phyloP scores from a whole-genome alignment of 2,329 filamentous ascomycete genomes.

The Balansia obtecta region DNA sequence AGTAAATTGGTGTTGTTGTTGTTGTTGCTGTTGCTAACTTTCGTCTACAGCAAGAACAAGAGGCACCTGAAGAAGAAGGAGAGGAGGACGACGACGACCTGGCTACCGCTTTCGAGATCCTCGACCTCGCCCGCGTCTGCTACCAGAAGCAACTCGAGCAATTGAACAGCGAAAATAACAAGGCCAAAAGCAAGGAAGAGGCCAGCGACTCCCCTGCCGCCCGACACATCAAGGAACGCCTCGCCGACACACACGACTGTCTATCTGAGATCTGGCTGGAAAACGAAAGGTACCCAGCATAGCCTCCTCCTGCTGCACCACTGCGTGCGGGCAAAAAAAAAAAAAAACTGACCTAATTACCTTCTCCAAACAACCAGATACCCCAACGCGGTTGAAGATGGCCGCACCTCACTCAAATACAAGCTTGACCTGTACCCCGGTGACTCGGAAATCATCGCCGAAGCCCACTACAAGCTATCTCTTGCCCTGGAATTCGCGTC shows the following conservation, averaged over 20 bases:
- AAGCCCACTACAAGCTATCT: slow-evolving; percentile 93
- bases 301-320: neutral
- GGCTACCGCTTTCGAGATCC: slow-evolving; percentile 69
- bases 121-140: slow-evolving; percentile 64
- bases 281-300: slow-evolving; percentile 56
- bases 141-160: slow-evolving; percentile 43
- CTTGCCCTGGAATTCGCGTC: slow-evolving; percentile 90
- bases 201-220: slow-evolving; percentile 27
- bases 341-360: neutral
- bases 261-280: slow-evolving; percentile 95
- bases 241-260: slow-evolving; percentile 87
- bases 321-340: neutral
- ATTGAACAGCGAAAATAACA: slow-evolving; percentile 18
- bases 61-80: slow-evolving; percentile 39
- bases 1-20: neutral
- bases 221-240: slow-evolving; percentile 64
- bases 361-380: slow-evolving; percentile 39
- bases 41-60: slow-evolving; percentile 23
- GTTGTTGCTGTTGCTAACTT: neutral
- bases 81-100: slow-evolving; percentile 70
- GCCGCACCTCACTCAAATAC: slow-evolving; percentile 62
- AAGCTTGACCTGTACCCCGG: slow-evolving; percentile 68
- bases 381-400: slow-evolving; percentile 73
- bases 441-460: slow-evolving; percentile 76
- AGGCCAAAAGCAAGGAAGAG: slow-evolving; percentile 31